Conservation (phyloP, 139 green algal species). For the Medakamo hakoo region DNA sequence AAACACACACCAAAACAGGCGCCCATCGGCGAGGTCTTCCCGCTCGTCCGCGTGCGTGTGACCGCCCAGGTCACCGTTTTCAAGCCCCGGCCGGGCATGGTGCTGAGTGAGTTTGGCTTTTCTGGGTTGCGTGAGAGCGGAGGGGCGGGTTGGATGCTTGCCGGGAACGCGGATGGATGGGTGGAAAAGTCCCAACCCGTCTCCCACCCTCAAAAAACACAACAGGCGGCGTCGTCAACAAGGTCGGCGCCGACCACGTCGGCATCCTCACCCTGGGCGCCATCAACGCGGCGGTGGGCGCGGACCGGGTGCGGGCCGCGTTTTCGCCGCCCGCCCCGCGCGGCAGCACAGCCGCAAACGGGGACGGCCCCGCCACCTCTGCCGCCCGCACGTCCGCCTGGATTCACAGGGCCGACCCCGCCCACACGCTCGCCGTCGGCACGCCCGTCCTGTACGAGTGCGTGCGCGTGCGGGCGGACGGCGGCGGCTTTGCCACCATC, state of each 20-base stretch:
- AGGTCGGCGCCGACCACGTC: neutral
- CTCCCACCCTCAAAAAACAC: too few species aligned
- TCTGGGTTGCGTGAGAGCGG: too few species aligned
- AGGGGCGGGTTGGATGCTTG: too few species aligned
- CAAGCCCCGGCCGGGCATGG: too few species aligned
- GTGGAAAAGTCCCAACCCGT: too few species aligned
- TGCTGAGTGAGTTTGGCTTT: neutral
- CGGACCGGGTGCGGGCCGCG: neutral
- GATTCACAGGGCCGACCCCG: neutral
- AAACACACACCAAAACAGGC: too few species aligned
- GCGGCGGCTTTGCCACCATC: neutral
- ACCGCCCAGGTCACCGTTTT: neutral
- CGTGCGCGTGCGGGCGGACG: neutral
- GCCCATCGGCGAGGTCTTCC: neutral
- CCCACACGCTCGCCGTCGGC: neutral
- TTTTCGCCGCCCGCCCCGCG: neutral
- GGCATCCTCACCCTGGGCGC: neutral
- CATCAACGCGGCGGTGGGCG: neutral
- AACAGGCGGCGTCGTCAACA: too few species aligned
- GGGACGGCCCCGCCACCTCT: too few species aligned
- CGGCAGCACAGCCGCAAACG: too few species aligned
- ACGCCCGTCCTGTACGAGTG: neutral
- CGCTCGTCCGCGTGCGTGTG: neutral
- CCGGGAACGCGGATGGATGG: too few species aligned
- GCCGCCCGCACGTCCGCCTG: neutral